phyloP scores from a whole-genome alignment of 805 yeast species.

The Ogataea pilisensis region DNA sequence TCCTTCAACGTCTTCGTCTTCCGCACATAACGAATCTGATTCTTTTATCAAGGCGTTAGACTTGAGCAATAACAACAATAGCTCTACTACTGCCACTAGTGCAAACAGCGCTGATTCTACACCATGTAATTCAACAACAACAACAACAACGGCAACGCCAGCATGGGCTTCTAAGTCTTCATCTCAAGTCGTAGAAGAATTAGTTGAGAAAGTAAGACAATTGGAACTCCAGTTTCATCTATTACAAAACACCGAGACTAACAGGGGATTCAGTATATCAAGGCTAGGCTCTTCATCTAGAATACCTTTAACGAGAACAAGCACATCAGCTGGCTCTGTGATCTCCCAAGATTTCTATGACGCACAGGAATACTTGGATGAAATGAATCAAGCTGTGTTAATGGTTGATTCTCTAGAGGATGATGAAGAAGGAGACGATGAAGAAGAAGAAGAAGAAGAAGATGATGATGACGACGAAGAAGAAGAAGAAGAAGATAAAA shows the following conservation, averaged over 20 bases:
- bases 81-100: background rate
- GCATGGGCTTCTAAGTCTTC: background rate
- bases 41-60: background rate
- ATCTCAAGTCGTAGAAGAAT: conserved; percentile 10
- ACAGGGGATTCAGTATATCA: conserved; percentile 20
- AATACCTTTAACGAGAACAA: conserved; percentile 23
- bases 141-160: conserved; percentile 1
- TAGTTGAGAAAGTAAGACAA: conserved; percentile 15
- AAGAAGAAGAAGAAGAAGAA: conserved; percentile 1
- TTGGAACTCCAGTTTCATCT: conserved; percentile 21
- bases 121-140: background rate
- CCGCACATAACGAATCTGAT: conserved; percentile 1
- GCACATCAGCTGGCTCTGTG: conserved; percentile 31
- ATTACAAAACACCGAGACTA: conserved; percentile 19
- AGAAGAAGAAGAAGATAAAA: background rate
- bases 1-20: background rate
- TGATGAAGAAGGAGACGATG: conserved; percentile 17
- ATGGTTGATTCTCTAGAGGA: conserved; percentile 36
- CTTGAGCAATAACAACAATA: conserved; percentile 1
- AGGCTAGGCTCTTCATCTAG: conserved; percentile 22
- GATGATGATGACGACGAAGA: conserved; percentile 15
- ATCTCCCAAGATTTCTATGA: conserved; percentile 58
- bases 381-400: conserved; percentile 50
- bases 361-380: conserved; percentile 61
- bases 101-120: background rate